Evolutionary conservation across 2,329 filamentous ascomycete species (phyloP).

Genomic region (Ascosphaera apis): DNA sequence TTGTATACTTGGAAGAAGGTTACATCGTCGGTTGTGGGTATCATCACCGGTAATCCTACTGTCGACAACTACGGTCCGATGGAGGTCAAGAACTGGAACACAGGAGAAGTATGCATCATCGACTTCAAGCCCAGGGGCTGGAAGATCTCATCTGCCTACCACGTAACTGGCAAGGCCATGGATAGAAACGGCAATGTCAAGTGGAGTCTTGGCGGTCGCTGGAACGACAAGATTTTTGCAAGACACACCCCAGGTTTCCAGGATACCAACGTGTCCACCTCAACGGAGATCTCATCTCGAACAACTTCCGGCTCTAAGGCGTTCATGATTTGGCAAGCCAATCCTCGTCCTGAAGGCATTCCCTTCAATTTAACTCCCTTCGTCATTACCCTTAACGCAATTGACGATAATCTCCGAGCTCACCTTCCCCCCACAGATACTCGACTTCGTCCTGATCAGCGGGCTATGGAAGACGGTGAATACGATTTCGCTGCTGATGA

Average conservation of each 20-base stretch:
- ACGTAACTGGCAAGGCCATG: slow-evolving; percentile 66
- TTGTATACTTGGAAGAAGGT: slow-evolving; percentile 99
- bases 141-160: slow-evolving; percentile 81
- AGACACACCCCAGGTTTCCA: slow-evolving; percentile 82
- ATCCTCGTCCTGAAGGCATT: slow-evolving; percentile 56
- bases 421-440: slow-evolving; percentile 83
- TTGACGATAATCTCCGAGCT: slow-evolving; percentile 56
- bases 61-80: slow-evolving; percentile 97
- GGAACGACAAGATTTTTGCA: slow-evolving; percentile 95
- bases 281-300: slow-evolving; percentile 27
- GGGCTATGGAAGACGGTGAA: slow-evolving; percentile 96
- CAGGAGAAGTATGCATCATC: slow-evolving; percentile 66
- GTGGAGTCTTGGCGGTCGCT: slow-evolving; percentile 78
- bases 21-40: slow-evolving; percentile 89
- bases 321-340: slow-evolving; percentile 81
- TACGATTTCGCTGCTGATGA: slow-evolving; percentile 84
- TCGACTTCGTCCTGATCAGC: slow-evolving; percentile 74
- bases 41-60: slow-evolving; percentile 85
- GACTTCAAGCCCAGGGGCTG: slow-evolving; percentile 93
- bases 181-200: slow-evolving; percentile 58
- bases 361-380: slow-evolving; percentile 97
- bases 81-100: slow-evolving; percentile 95
- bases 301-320: slow-evolving; percentile 40
- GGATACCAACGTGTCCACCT: slow-evolving; percentile 36
- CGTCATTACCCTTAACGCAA: slow-evolving; percentile 77